These are phyloP conservation scores for Cercospora citrullina DNA, from an alignment of 2,329 filamentous ascomycete genomes.

Conservation along the genomic window DNA sequence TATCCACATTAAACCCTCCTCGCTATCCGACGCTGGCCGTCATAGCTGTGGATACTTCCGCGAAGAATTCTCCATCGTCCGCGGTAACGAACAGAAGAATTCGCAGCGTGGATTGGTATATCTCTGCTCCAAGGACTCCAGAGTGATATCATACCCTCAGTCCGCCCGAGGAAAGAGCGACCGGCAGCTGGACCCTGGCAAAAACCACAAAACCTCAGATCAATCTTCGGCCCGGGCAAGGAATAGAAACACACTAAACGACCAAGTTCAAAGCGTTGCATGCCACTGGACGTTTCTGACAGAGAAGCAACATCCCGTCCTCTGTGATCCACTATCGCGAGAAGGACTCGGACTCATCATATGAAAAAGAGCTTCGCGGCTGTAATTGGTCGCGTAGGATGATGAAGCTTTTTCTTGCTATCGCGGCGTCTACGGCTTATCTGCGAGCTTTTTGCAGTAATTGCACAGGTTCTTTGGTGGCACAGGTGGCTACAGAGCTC, in stretches of 20 bases:
- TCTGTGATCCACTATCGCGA: constrained; percentile 15
- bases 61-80: background rate
- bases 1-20: background rate
- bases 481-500: background rate
- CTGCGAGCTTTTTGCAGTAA: background rate
- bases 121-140: background rate
- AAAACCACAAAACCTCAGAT: constrained; percentile 9
- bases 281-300: constrained; percentile 20
- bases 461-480: background rate
- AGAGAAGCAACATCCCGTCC: constrained; percentile 12
- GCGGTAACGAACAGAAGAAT: background rate
- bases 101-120: background rate
- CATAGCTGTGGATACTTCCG: constrained; percentile 2
- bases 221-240: constrained; percentile 13
- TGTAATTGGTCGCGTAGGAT: constrained; percentile 5
- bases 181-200: constrained; percentile 7
- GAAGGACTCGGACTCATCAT: constrained; percentile 1
- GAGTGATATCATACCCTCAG: constrained; percentile 13
- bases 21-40: constrained; percentile 12
- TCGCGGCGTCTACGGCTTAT: background rate
- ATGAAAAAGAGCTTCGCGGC: background rate
- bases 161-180: constrained; percentile 14
- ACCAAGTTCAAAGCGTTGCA: constrained; percentile 6
- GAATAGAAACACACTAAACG: constrained; percentile 1
- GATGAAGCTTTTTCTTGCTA: constrained; percentile 7